Evolutionary conservation across 768 basidiomycete species (phyloP).

Genomic region (Mrakia frigida): DNA sequence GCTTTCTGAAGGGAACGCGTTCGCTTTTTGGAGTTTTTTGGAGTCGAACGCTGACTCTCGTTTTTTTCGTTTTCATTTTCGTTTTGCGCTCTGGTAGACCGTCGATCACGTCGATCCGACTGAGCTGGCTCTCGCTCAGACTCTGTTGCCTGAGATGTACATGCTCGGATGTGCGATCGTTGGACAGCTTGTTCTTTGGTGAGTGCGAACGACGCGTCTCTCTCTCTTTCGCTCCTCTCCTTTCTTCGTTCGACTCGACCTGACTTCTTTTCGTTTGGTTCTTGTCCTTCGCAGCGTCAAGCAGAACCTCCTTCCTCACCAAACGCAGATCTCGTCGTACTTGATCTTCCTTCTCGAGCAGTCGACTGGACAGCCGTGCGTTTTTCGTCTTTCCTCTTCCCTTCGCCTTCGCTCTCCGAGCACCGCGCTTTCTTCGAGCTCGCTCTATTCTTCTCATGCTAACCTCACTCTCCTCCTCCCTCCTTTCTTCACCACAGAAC

Average conservation of each 20-base stretch:
- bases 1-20: conserved; percentile 40
- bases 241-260: conserved; percentile 17
- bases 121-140: conserved; percentile 38
- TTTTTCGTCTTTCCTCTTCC: conserved; percentile 43
- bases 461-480: conserved; percentile 42
- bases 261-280: neutral
- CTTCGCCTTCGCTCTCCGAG: no score
- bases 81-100: conserved; percentile 41
- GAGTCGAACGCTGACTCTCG: conserved; percentile 57
- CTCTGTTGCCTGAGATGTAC: conserved; percentile 32
- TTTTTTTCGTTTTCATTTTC: conserved; percentile 54
- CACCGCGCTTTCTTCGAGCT: no score
- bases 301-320: conserved; percentile 47
- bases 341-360: conserved; percentile 49
- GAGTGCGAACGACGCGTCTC: neutral
- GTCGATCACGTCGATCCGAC: conserved; percentile 50
- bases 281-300: neutral
- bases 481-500: conserved; percentile 53
- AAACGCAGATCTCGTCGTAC: conserved; percentile 50
- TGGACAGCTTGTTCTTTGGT: conserved; percentile 22
- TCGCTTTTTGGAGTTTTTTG: conserved; percentile 48
- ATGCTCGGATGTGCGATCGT: conserved; percentile 25
- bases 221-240: neutral
- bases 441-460: no score
- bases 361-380: conserved; percentile 12